phyloP scores from a whole-genome alignment of 1,139 yeast species.

The Yamadazyma triangularis region DNA sequence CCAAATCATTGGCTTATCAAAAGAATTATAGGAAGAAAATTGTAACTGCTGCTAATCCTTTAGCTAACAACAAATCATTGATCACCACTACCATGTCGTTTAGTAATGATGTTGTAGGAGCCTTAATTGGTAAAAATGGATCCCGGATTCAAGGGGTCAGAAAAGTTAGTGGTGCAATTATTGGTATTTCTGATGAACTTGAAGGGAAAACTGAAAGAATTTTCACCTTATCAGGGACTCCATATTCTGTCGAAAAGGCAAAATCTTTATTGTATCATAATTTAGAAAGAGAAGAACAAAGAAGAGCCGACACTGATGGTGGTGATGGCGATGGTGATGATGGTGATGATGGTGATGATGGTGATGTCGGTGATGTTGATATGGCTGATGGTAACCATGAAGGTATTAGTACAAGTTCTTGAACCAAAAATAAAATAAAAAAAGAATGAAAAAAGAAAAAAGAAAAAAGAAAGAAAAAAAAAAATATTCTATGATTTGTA shows the following conservation, averaged over 20 bases:
- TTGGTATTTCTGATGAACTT: constrained; percentile 71
- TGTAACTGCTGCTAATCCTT: neutral
- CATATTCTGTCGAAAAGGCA: constrained; percentile 65
- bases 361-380: too few species aligned
- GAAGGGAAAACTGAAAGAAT: constrained; percentile 62
- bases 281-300: constrained; percentile 71
- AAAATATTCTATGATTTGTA: too few species aligned
- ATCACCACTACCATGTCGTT: constrained; percentile 43
- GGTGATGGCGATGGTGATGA: neutral
- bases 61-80: constrained; percentile 1
- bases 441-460: neutral
- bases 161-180: constrained; percentile 73
- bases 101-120: constrained; percentile 86
- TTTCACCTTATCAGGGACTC: constrained; percentile 69
- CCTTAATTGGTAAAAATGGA: constrained; percentile 85
- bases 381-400: too few species aligned
- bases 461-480: too few species aligned
- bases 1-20: constrained; percentile 22
- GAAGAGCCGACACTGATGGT: constrained; percentile 41
- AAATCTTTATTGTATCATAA: constrained; percentile 64
- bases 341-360: too few species aligned
- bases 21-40: too few species aligned
- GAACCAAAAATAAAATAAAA: too few species aligned
- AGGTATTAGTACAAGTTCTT: too few species aligned
- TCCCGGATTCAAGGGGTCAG: constrained; percentile 84